Conservation (phyloP, 2,329 filamentous ascomycete species). For the Microdochium trichocladiopsis region DNA sequence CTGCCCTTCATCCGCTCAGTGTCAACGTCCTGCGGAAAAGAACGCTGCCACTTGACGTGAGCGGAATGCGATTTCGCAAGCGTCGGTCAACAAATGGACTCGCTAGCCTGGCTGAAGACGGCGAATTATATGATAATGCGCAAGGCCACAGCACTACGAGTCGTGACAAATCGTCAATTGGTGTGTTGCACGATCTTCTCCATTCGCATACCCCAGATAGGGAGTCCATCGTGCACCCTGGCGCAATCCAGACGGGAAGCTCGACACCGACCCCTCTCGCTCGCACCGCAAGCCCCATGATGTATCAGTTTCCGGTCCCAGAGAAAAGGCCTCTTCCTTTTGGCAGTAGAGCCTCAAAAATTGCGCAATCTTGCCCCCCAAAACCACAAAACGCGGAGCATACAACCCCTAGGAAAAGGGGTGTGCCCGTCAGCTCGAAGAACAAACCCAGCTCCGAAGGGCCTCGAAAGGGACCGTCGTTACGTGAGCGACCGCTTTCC, state of each 20-base stretch:
- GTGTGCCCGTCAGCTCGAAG: constrained; percentile 2
- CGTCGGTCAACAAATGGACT: constrained; percentile 3
- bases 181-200: constrained; percentile 13
- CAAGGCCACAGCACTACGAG: constrained; percentile 1
- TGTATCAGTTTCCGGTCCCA: not conserved
- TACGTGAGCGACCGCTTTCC: constrained; percentile 50
- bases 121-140: constrained; percentile 5
- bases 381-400: not conserved
- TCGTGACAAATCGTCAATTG: constrained; percentile 1
- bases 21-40: constrained; percentile 1
- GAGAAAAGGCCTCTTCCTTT: constrained; percentile 32
- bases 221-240: constrained; percentile 1
- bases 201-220: constrained; percentile 10
- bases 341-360: constrained; percentile 7
- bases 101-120: constrained; percentile 15
- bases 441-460: not conserved
- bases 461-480: constrained; percentile 26
- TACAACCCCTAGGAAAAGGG: not conserved
- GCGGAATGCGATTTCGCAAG: not conserved
- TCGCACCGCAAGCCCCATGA: not conserved
- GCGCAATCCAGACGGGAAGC: not conserved
- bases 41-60: not conserved
- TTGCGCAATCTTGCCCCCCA: not conserved
- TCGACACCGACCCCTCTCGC: not conserved
- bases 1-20: constrained; percentile 2